Conservation (phyloP, 2,329 filamentous ascomycete genomes). For the Metarhizium sp. region DNA sequence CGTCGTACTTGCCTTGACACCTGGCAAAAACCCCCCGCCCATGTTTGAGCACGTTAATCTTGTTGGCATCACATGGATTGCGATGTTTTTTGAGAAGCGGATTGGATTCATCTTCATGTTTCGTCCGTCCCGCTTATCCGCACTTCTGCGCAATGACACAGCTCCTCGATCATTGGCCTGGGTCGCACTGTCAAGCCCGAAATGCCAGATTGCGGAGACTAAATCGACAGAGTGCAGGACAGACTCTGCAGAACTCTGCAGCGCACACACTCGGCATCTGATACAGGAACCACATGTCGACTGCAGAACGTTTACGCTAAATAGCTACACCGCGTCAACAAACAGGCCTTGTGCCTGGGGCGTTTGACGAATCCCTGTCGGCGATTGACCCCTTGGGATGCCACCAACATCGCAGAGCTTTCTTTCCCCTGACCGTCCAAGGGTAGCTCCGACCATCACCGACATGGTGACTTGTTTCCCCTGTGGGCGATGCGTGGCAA, state of each 20-base stretch:
- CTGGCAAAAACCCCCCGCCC: not conserved
- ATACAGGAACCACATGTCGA: not conserved
- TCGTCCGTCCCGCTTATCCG: not conserved
- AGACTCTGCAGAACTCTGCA: not conserved
- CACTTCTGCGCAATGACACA: not conserved
- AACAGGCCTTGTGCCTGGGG: not conserved
- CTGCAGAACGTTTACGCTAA: not conserved
- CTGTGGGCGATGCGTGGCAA: conserved; percentile 1
- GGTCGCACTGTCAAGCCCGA: not conserved
- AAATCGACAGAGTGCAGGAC: not conserved
- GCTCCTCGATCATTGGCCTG: not conserved
- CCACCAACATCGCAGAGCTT: not conserved
- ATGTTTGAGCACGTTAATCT: not conserved
- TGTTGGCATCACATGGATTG: not conserved
- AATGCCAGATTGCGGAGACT: not conserved
- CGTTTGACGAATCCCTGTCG: not conserved
- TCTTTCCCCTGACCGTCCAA: not conserved
- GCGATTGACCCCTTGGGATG: not conserved
- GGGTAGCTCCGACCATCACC: not conserved
- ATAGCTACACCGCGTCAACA: not conserved
- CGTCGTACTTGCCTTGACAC: too few relatives aligned
- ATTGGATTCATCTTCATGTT: not conserved
- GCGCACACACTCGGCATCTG: not conserved
- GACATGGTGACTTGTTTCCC: not conserved
- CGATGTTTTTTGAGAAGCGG: not conserved